Conservation (phyloP, 164 flowering plant genomes). For the Platanus orientalis region DNA sequence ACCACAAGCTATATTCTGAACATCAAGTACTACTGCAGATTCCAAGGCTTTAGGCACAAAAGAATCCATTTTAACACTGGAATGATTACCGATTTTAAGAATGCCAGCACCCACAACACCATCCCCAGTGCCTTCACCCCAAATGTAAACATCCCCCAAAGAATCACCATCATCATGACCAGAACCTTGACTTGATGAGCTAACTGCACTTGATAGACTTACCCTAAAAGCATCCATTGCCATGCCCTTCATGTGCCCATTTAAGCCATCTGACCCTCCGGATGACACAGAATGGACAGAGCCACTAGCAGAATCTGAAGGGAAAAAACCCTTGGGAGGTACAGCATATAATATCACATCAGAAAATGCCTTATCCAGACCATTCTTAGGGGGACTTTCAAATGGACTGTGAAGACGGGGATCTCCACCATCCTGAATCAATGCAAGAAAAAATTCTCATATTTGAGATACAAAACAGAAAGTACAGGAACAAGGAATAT, state of each 20-base stretch:
- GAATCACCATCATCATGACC: conserved; percentile 99
- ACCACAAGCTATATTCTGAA: conserved; percentile 97
- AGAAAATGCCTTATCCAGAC: conserved; percentile 70
- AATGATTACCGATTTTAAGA: conserved; percentile 51
- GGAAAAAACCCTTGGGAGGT: conserved; percentile 89
- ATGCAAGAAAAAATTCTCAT: conserved; percentile 7
- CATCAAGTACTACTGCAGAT: conserved; percentile 95
- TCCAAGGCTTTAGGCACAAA: conserved; percentile 84
- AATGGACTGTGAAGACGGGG: conserved; percentile 83
- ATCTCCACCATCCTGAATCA: conserved; percentile 68
- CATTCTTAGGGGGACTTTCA: conserved; percentile 90
- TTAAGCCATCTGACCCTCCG: conserved; percentile 87
- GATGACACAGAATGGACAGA: conserved; percentile 90
- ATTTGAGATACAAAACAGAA: conserved; percentile 5
- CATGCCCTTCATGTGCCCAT: conserved; percentile 70
- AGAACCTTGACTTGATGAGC: conserved; percentile 98
- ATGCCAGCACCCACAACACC: conserved; percentile 84
- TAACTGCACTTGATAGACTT: conserved; percentile 96
- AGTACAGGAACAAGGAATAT: conserved; percentile 1
- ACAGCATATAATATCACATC: conserved; percentile 71
- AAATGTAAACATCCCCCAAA: conserved; percentile 92
- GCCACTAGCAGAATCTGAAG: conserved; percentile 71
- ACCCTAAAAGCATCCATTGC: conserved; percentile 85
- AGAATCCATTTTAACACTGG: conserved; percentile 71
- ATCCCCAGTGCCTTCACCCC: conserved; percentile 97